These are phyloP conservation scores for Dothideomycetes sp. DNA, from an alignment of 2,329 filamentous ascomycete species.

Conservation along the genomic window DNA sequence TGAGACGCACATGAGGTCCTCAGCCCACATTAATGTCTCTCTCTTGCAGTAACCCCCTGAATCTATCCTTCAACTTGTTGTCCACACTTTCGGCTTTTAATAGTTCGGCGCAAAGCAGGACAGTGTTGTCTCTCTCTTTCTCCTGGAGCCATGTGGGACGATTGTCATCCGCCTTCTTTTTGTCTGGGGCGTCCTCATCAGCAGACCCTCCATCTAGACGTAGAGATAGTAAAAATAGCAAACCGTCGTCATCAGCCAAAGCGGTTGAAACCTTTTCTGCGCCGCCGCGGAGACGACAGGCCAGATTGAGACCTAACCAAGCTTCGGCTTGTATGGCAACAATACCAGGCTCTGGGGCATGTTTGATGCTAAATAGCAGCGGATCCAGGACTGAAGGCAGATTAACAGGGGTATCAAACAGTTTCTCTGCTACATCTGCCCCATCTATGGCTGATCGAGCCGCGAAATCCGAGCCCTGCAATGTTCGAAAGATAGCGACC, in stretches of 20 bases:
- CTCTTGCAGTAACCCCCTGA: background rate
- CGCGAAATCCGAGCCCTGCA: background rate
- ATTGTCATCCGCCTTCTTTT: background rate
- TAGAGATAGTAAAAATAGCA: background rate
- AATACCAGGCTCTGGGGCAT: conserved; percentile 10
- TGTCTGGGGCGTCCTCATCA: conserved; percentile 22
- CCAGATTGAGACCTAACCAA: conserved; percentile 13
- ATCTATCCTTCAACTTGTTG: conserved; percentile 17
- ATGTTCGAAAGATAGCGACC: conserved; percentile 4
- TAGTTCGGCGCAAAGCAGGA: conserved; percentile 29
- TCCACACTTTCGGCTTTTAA: conserved; percentile 29
- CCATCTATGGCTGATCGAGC: background rate
- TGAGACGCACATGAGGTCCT: too few relatives aligned
- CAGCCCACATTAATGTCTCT: conserved; percentile 2
- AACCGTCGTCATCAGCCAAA: background rate
- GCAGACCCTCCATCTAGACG: background rate
- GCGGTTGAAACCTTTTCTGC: background rate
- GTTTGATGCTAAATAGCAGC: conserved; percentile 11
- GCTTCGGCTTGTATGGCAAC: conserved; percentile 13
- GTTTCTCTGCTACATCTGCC: background rate
- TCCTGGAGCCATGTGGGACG: conserved; percentile 24
- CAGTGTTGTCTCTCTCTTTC: conserved; percentile 30
- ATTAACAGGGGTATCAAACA: background rate
- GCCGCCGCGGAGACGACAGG: conserved; percentile 1
- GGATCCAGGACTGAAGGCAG: conserved; percentile 7